Percentiles rank a stretch among this genome's conserved stretches.
These are phyloP conservation scores for Ambispora gerdemannii DNA, from an alignment of 192 early-diverging fungal genomes.

Conservation along the genomic window DNA sequence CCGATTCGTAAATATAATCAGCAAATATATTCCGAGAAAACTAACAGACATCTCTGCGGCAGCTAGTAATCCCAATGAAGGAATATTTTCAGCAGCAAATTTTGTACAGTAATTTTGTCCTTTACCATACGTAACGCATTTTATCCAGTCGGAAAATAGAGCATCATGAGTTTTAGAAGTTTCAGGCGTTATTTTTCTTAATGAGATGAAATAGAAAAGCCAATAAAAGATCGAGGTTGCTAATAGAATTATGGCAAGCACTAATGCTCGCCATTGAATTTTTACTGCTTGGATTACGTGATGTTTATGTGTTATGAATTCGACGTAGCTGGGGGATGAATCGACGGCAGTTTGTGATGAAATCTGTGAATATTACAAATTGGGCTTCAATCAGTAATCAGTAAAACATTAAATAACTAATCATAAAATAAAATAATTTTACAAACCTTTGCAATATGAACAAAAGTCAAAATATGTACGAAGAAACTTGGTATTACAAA, in stretches of 20 bases:
- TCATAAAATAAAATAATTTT: not conserved
- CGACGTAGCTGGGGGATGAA: conserved; percentile 15
- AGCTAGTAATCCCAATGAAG: conserved; percentile 46
- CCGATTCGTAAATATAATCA: conserved; percentile 49
- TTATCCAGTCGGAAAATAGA: conserved; percentile 35
- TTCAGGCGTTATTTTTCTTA: conserved; percentile 33
- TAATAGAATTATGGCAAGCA: conserved; percentile 43
- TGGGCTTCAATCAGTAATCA: not conserved
- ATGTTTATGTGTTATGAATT: conserved; percentile 37
- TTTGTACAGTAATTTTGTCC: conserved; percentile 41
- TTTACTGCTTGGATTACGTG: conserved; percentile 49
- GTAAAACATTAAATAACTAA: not conserved
- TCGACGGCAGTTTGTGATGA: not conserved
- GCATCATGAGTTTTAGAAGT: conserved; percentile 1
- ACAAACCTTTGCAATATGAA: conserved; percentile 50
- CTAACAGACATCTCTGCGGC: conserved; percentile 47
- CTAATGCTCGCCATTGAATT: conserved; percentile 55
- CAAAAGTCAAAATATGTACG: conserved; percentile 49
- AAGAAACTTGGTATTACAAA: conserved; percentile 48
- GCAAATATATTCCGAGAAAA: conserved; percentile 42
- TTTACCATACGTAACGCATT: conserved; percentile 36
- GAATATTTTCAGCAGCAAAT: conserved; percentile 35
- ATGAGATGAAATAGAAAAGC: conserved; percentile 51
- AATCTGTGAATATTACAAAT: not conserved
- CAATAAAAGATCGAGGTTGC: conserved; percentile 50